A percentile compares a stretch with the other conserved stretches of the same genome.
Evolutionary conservation across 768 basidiomycete species (phyloP).

Genomic region (Astraeus odoratus): DNA sequence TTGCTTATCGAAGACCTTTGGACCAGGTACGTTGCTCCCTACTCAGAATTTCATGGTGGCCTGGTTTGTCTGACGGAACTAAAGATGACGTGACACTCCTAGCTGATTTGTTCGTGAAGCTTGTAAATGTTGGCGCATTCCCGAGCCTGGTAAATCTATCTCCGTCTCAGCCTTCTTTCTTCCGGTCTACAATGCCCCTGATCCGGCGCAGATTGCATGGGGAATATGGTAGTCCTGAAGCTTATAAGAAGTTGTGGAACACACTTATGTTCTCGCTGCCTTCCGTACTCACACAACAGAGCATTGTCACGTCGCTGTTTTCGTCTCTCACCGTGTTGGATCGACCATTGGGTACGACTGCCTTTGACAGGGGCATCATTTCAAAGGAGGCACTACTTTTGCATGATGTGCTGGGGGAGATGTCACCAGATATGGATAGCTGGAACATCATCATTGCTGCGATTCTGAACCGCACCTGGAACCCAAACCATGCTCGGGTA

Average conservation of each 20-base stretch:
- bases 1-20: slow-evolving; percentile 31
- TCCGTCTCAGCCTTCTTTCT: slow-evolving; percentile 70
- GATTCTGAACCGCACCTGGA: slow-evolving; percentile 53
- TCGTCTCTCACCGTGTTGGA: slow-evolving; percentile 33
- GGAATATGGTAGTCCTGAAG: slow-evolving; percentile 11
- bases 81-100: slow-evolving; percentile 32
- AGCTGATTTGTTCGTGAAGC: slow-evolving; percentile 53
- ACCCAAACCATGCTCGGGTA: slow-evolving; percentile 48
- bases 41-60: slow-evolving; percentile 9
- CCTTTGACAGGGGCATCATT: slow-evolving; percentile 34
- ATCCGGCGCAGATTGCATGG: slow-evolving; percentile 37
- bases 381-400: slow-evolving; percentile 53
- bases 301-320: slow-evolving; percentile 55
- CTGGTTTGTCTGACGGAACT: slow-evolving; percentile 22
- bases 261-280: slow-evolving; percentile 39
- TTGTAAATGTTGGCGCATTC: slow-evolving; percentile 63
- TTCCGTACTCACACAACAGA: slow-evolving; percentile 47
- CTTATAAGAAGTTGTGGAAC: slow-evolving; percentile 48
- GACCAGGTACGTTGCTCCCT: slow-evolving; percentile 34
- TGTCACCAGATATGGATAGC: slow-evolving; percentile 38
- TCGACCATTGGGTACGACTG: slow-evolving; percentile 26
- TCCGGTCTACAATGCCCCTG: slow-evolving; percentile 40
- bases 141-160: slow-evolving; percentile 42
- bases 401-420: slow-evolving; percentile 43
- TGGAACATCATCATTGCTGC: slow-evolving; percentile 44